Evolutionary conservation across 2,329 filamentous ascomycete genomes (phyloP).

Genomic region (Onygena corvina): DNA sequence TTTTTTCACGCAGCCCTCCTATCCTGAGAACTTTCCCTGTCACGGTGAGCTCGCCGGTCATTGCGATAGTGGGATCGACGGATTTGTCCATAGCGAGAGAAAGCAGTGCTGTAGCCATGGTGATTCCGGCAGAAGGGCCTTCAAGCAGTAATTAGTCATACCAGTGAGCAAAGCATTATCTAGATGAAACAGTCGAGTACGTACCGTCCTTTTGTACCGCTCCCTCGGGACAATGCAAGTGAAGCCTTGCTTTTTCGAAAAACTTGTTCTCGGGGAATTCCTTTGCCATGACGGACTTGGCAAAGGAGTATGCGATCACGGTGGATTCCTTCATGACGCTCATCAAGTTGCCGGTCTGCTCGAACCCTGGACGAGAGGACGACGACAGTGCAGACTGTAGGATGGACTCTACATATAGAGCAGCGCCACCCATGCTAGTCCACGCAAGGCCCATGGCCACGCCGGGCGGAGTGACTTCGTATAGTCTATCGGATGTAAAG

Average conservation of each 20-base stretch:
- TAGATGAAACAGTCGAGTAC: constrained; percentile 15
- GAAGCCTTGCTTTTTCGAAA: constrained; percentile 89
- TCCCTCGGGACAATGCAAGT: constrained; percentile 92
- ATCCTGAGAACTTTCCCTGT: constrained; percentile 95
- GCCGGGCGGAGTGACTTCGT: constrained; percentile 83
- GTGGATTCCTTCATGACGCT: constrained; percentile 98
- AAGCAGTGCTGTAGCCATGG: constrained; percentile 89
- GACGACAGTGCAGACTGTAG: constrained; percentile 68
- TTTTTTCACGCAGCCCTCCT: constrained; percentile 90
- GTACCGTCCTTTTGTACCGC: constrained; percentile 82
- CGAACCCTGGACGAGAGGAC: constrained; percentile 63
- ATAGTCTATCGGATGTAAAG: constrained; percentile 89
- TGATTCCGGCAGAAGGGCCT: constrained; percentile 80
- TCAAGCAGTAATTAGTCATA: constrained; percentile 12
- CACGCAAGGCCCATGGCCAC: constrained; percentile 97
- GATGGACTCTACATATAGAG: constrained; percentile 94
- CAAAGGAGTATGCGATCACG: constrained; percentile 87
- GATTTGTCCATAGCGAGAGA: constrained; percentile 69
- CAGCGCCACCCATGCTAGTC: constrained; percentile 93
- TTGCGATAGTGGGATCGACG: constrained; percentile 77
- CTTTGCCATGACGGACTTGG: constrained; percentile 75
- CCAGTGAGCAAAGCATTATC: constrained; percentile 6
- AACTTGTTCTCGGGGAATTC: constrained; percentile 84
- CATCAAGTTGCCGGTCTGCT: constrained; percentile 91
- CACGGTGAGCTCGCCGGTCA: constrained; percentile 95